These are phyloP conservation scores for Cryptococcus neoformans DNA, from an alignment of 1,284 basidiomycete genomes.

Conservation along the genomic window DNA sequence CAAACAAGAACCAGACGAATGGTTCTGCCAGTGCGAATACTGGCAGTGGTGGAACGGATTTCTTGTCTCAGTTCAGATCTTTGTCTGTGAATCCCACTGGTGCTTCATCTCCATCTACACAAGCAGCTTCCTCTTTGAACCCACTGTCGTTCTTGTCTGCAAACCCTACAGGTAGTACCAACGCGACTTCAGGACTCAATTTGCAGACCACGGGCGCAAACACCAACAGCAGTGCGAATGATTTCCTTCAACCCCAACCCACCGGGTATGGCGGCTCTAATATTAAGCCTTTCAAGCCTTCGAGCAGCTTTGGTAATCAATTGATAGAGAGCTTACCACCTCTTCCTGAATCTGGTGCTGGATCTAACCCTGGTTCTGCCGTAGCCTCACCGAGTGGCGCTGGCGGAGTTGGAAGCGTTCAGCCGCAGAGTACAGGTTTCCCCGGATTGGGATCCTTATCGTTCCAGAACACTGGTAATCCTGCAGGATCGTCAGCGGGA, in stretches of 20 bases:
- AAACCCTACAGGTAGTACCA: constrained; percentile 13
- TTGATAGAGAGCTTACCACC: constrained; percentile 74
- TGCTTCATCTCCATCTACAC: constrained; percentile 5
- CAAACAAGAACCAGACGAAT: constrained; percentile 15
- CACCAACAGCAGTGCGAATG: constrained; percentile 12
- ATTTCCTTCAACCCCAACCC: constrained; percentile 62
- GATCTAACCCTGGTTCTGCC: neutral
- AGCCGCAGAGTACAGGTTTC: constrained; percentile 22
- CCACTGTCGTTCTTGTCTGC: constrained; percentile 11
- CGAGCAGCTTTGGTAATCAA: constrained; percentile 79
- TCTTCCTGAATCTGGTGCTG: constrained; percentile 24
- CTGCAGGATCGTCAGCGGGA: neutral
- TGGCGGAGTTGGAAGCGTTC: neutral
- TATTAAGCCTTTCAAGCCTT: constrained; percentile 86
- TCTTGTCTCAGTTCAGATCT: constrained; percentile 28
- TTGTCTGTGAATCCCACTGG: constrained; percentile 7
- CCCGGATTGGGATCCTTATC: neutral
- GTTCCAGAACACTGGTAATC: neutral
- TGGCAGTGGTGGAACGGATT: constrained; percentile 18
- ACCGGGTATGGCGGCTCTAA: constrained; percentile 70
- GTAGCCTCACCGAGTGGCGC: neutral
- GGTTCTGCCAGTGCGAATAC: neutral
- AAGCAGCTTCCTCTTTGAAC: constrained; percentile 3
- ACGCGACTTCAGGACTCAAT: constrained; percentile 11
- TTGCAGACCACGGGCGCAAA: constrained; percentile 13